Base-by-base conservation (phyloP, 1,284 basidiomycete species). In the Boletellus deceptivus region DNA sequence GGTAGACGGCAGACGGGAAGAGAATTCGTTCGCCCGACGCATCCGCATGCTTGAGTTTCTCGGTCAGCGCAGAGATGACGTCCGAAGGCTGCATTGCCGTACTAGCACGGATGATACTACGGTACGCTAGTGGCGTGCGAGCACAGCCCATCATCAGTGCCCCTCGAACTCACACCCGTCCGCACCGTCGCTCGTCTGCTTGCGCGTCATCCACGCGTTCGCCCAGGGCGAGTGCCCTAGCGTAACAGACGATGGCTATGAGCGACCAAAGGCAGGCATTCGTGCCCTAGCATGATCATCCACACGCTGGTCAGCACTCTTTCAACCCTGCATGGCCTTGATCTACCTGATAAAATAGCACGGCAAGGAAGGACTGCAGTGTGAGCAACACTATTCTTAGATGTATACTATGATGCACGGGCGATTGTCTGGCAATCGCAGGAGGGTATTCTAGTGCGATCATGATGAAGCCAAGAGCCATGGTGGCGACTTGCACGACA, bases 311-410 rank as follows among this genome's bases (percentile, higher is more conserved):
- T 60, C 39, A 63, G 31, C 4, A 18, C 2, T 11, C 11, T 10
- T 48, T 17, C n/a, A 13, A n/a, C 29, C 13, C 29, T 18, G 18
- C 22, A 3, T 43, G 22, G 27, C 25, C 42, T 58, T 27, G 45
- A 63, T 80, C 52, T 60, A 88, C 90, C 73, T 93, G 90, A 72
- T 93, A 92, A 65, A 79, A 88, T 47, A 93, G 67, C 46, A 89
- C 75, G 22, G 79, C 73, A n/a, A 89, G 59, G 64, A 84, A 80
- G 0, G 80, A 73, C 62, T 89, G 84, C 55, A 84, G 70, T 42
- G 86, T 59, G 50, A 92, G 73, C 48, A 87, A 55, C 35, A 91
- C 76, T 38, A 86, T 74, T 59, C 84, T 72, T 25, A 87, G 57
- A 29, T 80, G 69, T 53, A 89, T 72, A 61, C 81, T 90, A 33